phyloP scores from a whole-genome alignment of 108 stramenopile species.

The Bacterosira constricta region DNA sequence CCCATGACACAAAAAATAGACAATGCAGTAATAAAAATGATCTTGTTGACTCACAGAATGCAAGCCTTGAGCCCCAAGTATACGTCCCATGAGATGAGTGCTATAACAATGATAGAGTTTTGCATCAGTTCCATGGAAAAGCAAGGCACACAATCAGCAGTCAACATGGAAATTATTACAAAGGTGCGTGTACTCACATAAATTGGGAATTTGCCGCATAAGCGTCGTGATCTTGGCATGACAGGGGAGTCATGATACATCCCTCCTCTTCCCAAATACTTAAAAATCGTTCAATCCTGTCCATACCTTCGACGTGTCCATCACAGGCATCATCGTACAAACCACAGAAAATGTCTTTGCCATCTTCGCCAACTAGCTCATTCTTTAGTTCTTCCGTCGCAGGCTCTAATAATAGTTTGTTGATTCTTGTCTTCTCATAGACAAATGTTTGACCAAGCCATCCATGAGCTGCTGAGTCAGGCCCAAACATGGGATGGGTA shows the following conservation, averaged over 20 bases:
- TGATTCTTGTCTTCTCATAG: slow-evolving; percentile 92
- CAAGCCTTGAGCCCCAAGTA: slow-evolving; percentile 90
- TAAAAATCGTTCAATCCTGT: slow-evolving; percentile 92
- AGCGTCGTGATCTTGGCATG: slow-evolving; percentile 93
- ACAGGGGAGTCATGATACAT: slow-evolving; percentile 97
- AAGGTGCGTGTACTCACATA: too few species aligned
- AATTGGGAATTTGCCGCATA: slow-evolving; percentile 98
- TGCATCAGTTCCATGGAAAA: too few species aligned
- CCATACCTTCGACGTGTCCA: slow-evolving; percentile 65
- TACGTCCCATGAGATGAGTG: slow-evolving; percentile 98
- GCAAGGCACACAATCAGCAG: too few species aligned
- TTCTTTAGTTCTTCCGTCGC: slow-evolving; percentile 2
- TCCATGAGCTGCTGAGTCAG: slow-evolving; percentile 48
- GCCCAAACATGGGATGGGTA: too few species aligned
- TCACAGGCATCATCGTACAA: slow-evolving; percentile 75
- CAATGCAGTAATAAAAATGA: background rate
- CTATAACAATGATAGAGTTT: too few species aligned
- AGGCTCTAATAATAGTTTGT: slow-evolving; percentile 50
- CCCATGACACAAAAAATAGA: background rate
- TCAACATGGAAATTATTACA: too few species aligned
- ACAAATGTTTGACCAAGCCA: slow-evolving; percentile 97
- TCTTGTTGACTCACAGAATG: slow-evolving; percentile 26
- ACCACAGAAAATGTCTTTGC: slow-evolving; percentile 37
- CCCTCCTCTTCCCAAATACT: slow-evolving; percentile 97
- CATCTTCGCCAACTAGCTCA: slow-evolving; percentile 5